Percentiles rank a stretch among this genome's conserved stretches.
phyloP scores from a whole-genome alignment of 768 basidiomycete genomes.

The Daedalea quercina region DNA sequence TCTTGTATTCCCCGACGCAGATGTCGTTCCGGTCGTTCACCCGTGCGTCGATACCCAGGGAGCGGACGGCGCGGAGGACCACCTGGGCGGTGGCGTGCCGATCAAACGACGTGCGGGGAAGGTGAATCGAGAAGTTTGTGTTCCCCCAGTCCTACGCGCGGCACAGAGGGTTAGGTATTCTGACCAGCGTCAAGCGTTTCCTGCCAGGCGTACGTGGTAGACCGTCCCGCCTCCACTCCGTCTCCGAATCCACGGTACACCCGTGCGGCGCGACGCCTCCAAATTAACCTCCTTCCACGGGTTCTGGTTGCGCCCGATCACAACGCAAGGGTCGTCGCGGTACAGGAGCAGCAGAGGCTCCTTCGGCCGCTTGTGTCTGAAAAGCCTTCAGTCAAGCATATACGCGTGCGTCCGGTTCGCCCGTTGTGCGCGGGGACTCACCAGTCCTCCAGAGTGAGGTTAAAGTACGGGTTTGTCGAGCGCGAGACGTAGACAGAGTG shows the following conservation, averaged over 20 bases:
- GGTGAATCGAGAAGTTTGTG: constrained; percentile 93
- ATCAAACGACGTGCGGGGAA: constrained; percentile 77
- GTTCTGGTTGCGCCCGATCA: constrained; percentile 95
- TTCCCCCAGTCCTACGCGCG: constrained; percentile 82
- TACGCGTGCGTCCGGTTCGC: not conserved
- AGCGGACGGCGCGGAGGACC: constrained; percentile 68
- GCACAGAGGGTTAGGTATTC: not conserved
- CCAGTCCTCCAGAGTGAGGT: constrained; percentile 90
- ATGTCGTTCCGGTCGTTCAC: constrained; percentile 93
- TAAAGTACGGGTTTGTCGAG: constrained; percentile 82
- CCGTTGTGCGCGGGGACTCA: constrained; percentile 25
- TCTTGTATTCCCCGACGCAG: constrained; percentile 81
- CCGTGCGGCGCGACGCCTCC: constrained; percentile 37
- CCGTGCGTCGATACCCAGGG: constrained; percentile 67
- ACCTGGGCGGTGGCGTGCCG: constrained; percentile 70
- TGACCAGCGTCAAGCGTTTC: not conserved
- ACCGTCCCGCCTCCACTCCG: constrained; percentile 94
- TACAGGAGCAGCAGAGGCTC: constrained; percentile 81
- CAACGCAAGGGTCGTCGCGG: constrained; percentile 80
- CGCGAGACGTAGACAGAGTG: constrained; percentile 66
- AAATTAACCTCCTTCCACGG: constrained; percentile 98
- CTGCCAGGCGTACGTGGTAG: constrained; percentile 69
- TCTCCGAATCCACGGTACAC: constrained; percentile 74
- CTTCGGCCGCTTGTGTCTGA: constrained; percentile 63
- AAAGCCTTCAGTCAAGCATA: constrained; percentile 48